Percentiles rank a stretch among this genome's conserved stretches.
Conservation (phyloP, 768 basidiomycete genomes). For the Serpula lacrymans region DNA sequence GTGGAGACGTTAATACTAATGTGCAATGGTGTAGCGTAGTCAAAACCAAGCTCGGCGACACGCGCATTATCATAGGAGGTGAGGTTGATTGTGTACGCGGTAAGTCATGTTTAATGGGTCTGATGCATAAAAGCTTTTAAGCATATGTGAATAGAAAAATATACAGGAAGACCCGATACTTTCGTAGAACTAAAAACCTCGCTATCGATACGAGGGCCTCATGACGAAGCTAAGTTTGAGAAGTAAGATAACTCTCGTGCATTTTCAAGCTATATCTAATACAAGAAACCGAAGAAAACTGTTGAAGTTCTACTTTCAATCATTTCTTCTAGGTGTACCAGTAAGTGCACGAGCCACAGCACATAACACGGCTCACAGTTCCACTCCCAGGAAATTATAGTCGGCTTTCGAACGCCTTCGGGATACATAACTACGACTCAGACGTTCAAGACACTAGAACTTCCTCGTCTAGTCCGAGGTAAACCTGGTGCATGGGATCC, state of each 20-base stretch:
- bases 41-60: constrained; percentile 76
- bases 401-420: constrained; percentile 82
- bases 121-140: not conserved
- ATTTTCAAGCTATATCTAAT: not conserved
- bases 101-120: constrained; percentile 27
- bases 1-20: constrained; percentile 83
- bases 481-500: constrained; percentile 80
- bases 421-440: constrained; percentile 66
- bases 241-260: constrained; percentile 45
- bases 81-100: constrained; percentile 90
- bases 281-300: constrained; percentile 59
- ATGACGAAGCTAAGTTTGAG: constrained; percentile 75
- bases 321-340: constrained; percentile 89
- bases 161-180: constrained; percentile 57
- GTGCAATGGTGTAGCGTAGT: constrained; percentile 90
- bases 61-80: constrained; percentile 75
- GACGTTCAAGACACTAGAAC: constrained; percentile 71
- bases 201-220: constrained; percentile 55
- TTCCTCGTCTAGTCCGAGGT: constrained; percentile 75
- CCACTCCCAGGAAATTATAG: constrained; percentile 67
- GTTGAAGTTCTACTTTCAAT: constrained; percentile 91
- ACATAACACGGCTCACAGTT: constrained; percentile 3
- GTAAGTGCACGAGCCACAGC: constrained; percentile 36
- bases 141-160: constrained; percentile 41
- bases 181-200: constrained; percentile 91